Evolutionary conservation across 1,284 basidiomycete genomes (phyloP).

Genomic region (Rhodotorula sp.): DNA sequence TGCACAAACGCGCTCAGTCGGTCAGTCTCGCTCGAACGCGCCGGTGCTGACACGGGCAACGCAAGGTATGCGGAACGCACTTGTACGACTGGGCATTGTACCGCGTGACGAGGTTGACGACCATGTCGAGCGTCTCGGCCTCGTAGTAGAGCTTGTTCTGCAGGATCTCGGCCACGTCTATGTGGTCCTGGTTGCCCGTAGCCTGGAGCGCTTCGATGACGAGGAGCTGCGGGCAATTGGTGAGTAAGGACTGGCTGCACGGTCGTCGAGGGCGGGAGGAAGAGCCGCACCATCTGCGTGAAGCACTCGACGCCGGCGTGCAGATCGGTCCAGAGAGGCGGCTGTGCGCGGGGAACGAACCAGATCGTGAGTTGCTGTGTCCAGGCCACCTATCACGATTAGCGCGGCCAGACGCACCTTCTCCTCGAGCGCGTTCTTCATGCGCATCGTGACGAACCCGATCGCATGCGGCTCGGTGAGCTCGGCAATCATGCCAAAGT

Average conservation of each 20-base stretch:
- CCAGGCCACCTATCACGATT: no score
- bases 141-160: slow-evolving; percentile 91
- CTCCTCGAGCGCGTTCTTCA: slow-evolving; percentile 82
- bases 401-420: slow-evolving; percentile 60
- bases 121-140: slow-evolving; percentile 83
- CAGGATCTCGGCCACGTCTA: slow-evolving; percentile 73
- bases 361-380: not conserved
- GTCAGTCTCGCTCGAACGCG: no score
- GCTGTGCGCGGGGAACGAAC: slow-evolving; percentile 56
- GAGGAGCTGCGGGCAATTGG: slow-evolving; percentile 60
- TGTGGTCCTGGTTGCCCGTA: slow-evolving; percentile 60
- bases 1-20: slow-evolving; percentile 26
- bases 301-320: slow-evolving; percentile 92
- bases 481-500: slow-evolving; percentile 75
- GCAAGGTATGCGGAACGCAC: slow-evolving; percentile 45
- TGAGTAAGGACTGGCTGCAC: not conserved
- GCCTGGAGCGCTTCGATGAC: slow-evolving; percentile 69
- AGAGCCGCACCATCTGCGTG: slow-evolving; percentile 65
- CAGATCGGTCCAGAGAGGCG: slow-evolving; percentile 86
- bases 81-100: slow-evolving; percentile 69
- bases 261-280: no score
- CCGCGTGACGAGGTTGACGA: slow-evolving; percentile 69
- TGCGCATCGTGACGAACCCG: slow-evolving; percentile 81
- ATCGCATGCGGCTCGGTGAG: slow-evolving; percentile 83
- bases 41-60: not conserved